Conservation (phyloP, 2,329 filamentous ascomycete genomes). For the Microcyclospora tardicrescens region DNA sequence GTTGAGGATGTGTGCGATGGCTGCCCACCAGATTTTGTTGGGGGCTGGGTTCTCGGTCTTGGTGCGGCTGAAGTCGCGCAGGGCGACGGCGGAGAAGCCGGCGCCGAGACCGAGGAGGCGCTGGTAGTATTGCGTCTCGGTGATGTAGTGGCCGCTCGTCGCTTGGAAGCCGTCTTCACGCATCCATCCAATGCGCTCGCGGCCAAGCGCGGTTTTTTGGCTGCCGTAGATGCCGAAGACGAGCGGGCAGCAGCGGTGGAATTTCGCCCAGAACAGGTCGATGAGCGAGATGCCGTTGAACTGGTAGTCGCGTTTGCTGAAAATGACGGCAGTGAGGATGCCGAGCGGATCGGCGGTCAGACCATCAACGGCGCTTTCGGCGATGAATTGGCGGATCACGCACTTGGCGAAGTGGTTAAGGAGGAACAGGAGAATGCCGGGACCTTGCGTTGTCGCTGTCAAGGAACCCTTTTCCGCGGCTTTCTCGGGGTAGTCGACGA, state of each 20-base stretch:
- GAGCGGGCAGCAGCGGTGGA: conserved; percentile 65
- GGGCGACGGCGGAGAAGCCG: conserved; percentile 69
- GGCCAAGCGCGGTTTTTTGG: conserved; percentile 58
- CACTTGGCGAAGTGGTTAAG: conserved; percentile 65
- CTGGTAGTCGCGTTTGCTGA: conserved; percentile 46
- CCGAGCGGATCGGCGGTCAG: conserved; percentile 59
- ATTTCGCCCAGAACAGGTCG: conserved; percentile 80
- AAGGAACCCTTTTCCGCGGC: not conserved
- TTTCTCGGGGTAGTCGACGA: conserved; percentile 29
- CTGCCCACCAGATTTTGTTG: conserved; percentile 69
- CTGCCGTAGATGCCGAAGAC: conserved; percentile 71
- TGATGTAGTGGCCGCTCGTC: conserved; percentile 1
- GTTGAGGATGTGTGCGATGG: conserved; percentile 63
- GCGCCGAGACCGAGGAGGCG: conserved; percentile 73
- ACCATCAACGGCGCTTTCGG: conserved; percentile 27
- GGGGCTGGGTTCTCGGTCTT: conserved; percentile 60
- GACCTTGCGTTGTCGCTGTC: conserved; percentile 26
- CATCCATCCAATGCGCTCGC: conserved; percentile 60
- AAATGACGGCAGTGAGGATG: conserved; percentile 61
- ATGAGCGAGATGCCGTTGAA: conserved; percentile 61
- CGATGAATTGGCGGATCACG: conserved; percentile 48
- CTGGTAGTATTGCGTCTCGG: conserved; percentile 53
- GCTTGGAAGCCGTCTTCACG: conserved; percentile 23
- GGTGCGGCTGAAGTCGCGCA: conserved; percentile 68
- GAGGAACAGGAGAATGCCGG: conserved; percentile 50